Conservation (phyloP, 2,329 filamentous ascomycete genomes). For the Aspergillus ochraceus region DNA sequence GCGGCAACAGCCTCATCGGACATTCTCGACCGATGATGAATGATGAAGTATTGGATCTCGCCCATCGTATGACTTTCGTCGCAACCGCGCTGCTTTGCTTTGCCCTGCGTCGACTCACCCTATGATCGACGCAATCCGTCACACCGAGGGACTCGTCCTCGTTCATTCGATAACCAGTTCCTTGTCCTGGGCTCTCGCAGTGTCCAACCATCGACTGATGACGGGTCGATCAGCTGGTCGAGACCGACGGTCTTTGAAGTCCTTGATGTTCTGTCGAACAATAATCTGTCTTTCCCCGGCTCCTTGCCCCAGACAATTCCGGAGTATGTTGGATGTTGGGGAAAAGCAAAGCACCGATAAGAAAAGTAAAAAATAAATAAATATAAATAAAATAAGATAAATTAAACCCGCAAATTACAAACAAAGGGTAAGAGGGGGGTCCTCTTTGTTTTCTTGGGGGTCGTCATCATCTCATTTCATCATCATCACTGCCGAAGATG, state of each 20-base stretch:
- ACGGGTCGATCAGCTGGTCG: constrained; percentile 22
- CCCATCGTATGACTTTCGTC: constrained; percentile 20
- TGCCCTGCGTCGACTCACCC: constrained; percentile 7
- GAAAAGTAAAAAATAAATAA: background rate
- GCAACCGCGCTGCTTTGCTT: background rate
- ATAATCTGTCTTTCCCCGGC: constrained; percentile 14
- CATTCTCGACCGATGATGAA: constrained; percentile 14
- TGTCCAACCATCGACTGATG: constrained; percentile 16
- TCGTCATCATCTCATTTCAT: constrained; percentile 12
- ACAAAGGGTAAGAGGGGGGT: background rate
- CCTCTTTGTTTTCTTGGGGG: constrained; percentile 2
- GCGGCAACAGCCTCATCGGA: constrained; percentile 9
- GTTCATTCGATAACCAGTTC: constrained; percentile 16
- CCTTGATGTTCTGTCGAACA: constrained; percentile 15
- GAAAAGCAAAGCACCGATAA: constrained; percentile 8
- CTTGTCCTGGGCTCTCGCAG: constrained; percentile 8
- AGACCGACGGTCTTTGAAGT: constrained; percentile 12
- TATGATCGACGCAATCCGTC: constrained; percentile 18
- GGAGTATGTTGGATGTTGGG: constrained; percentile 4
- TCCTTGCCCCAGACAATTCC: constrained; percentile 15
- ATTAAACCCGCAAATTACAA: background rate
- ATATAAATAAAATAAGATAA: too few relatives aligned
- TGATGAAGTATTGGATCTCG: constrained; percentile 25
- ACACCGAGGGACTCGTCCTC: constrained; percentile 4
- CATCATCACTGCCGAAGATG: constrained; percentile 8